Base-by-base conservation (phyloP, 1,284 basidiomycete species). In the Pseudozyma hubeiensis region DNA sequence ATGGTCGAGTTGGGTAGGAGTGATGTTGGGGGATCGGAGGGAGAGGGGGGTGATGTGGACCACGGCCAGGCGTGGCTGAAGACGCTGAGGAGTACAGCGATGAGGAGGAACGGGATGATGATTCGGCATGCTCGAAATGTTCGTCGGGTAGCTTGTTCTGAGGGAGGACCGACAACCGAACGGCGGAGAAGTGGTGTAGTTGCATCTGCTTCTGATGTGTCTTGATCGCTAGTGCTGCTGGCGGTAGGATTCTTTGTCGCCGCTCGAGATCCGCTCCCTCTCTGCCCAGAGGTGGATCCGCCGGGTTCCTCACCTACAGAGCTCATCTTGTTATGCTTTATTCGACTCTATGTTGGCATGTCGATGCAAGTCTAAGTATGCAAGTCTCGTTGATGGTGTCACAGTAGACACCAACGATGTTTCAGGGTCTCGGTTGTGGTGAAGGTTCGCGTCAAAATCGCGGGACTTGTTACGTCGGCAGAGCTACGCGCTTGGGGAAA, bases 141-240 rank as follows among this genome's bases (percentile, higher is more conserved):
- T 7, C 43, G 33, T 7, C 30, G 39, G n/a, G 5, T 17, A 7
- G 3, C 9, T 37, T 24, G 33, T 3, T n/a, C 8, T 29, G 33
- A 7, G 14, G 3, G 19, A 16, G 13, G 30, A 1, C 5, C 33
- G 1, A 16, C 10, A 1, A 7, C 4, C 10, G 55, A 29, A 6
- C 45, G 48, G 5, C 11, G 53, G 7, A 66, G 64, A 7, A 66
- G 24, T 5, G 64, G 64, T 10, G 64, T 60, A 3, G 49, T 48
- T 35, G 50, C 44, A 39, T 64, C 61, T 52, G 39, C 45, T 10
- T 39, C 34, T 17, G 17, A 34, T 1, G 37, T n/a, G 30, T 19
- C 43, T 7, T 44, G 7, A 6, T 19, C 24, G 7, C 13, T 17
- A 8, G 10, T 11, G 17, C 34, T 37, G 40, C 49, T 7, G 35